Base-by-base conservation (phyloP, 192 early-diverging fungal species). In the Phycomyces nitens region DNA sequence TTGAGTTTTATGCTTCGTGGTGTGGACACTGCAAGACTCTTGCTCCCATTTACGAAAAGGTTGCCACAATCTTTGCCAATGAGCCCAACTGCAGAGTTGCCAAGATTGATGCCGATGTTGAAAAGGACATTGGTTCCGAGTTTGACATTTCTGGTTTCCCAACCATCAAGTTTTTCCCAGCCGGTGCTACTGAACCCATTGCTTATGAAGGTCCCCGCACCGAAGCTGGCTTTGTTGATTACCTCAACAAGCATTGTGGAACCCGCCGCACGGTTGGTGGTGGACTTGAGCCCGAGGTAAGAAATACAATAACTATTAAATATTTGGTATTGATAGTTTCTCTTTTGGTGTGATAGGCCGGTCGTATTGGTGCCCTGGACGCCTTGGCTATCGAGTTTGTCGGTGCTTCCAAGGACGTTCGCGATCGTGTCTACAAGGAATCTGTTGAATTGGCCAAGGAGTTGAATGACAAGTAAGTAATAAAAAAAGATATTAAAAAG, bases 1-100 rank as follows among this genome's bases (percentile, higher is more conserved):
- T 97, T 34, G 91, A 94, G 75, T 97, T 97, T 74, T 95, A 88
- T 77, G 95, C 95, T 18, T 88, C 88, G 20, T 96, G 92, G 91
- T 95, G 91, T 70, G 93, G 92, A 10, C 92, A 94, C 75, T 95
- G 82, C 75, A 83, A 84, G 58, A 84, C 42, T 50, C 57, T 86
- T 56, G 93, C 93, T 34, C 94, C 94, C 14, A 92, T 86, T 34
- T 97, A 93, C 58, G 94, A 94, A 56, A 94, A 96, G 72, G 83
- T 99, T 23, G 94, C 88, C 18, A 69, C 81, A 66, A 77, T 80
- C 52, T 99, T 89, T 77, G 77, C 85, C 60, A 85, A 82, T 51
- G 95, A 96, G 62, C 69, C 84, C 0, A 83, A 92, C 56, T 81
- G 84, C 69, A 66, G 94, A 20, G 88, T 99, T 50, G 94, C 94